Evolutionary conservation across 345 rosid genomes (phyloP).

Genomic region (Erucastrum elatum): DNA sequence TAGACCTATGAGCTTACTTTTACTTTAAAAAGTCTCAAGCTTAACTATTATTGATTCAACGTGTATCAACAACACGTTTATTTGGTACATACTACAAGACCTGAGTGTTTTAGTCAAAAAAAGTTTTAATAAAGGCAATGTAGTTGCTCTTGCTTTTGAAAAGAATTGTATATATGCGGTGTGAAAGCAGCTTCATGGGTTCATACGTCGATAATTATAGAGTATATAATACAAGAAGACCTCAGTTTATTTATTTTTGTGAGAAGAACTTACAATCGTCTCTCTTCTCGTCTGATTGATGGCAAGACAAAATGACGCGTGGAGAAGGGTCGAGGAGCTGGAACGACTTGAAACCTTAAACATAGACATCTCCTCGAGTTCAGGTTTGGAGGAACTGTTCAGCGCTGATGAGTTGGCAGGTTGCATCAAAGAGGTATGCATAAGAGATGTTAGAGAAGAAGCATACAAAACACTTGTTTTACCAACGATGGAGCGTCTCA

Average conservation of each 20-base stretch:
- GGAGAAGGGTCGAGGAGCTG: conserved; percentile 9
- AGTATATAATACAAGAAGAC: not conserved
- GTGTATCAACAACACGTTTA: not conserved
- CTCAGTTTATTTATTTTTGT: too few relatives aligned
- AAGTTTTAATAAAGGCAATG: not conserved
- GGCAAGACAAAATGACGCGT: conserved; percentile 12
- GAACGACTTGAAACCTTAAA: not conserved
- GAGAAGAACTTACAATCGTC: not conserved
- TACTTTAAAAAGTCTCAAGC: too few relatives aligned
- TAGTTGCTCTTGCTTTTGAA: not conserved
- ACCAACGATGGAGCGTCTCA: not conserved
- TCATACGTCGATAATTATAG: not conserved
- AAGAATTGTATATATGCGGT: not conserved
- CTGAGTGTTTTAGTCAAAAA: not conserved
- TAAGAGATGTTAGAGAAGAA: conserved; percentile 12
- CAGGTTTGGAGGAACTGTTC: conserved; percentile 2
- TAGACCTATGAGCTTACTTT: not conserved
- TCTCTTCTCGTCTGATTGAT: not conserved
- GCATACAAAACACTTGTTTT: not conserved
- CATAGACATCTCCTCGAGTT: conserved; percentile 12
- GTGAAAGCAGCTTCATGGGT: conserved; percentile 10
- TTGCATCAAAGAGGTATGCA: conserved; percentile 1
- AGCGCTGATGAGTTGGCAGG: not conserved
- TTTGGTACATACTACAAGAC: not conserved
- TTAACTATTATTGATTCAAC: not conserved